Conservation (phyloP, 495 filamentous ascomycete species). For the Neurospora sp. region DNA sequence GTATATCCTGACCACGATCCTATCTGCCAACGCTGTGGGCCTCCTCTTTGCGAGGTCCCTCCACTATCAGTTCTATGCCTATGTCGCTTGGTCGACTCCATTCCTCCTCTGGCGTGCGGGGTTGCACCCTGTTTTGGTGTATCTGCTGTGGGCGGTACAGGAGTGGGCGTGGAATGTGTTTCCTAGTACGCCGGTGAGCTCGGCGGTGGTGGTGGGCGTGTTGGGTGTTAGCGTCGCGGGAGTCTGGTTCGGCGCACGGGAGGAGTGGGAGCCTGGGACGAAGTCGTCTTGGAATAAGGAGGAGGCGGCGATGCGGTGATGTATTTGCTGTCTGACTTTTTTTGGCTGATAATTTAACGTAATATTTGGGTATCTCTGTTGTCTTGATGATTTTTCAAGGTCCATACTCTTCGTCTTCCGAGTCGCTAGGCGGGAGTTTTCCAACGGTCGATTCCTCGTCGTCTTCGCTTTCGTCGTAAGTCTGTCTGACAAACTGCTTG, state of each 20-base stretch:
- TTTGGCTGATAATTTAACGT: background rate
- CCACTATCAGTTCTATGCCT: slow-evolving; percentile 96
- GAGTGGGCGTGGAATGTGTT: slow-evolving; percentile 97
- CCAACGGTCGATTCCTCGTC: slow-evolving; percentile 72
- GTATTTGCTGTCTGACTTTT: background rate
- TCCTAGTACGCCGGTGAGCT: slow-evolving; percentile 79
- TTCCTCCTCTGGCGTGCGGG: slow-evolving; percentile 81
- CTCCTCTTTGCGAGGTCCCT: slow-evolving; percentile 83
- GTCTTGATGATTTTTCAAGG: slow-evolving; percentile 3
- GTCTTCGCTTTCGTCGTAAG: slow-evolving; percentile 44
- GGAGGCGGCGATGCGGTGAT: slow-evolving; percentile 10
- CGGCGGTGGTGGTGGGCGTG: slow-evolving; percentile 60
- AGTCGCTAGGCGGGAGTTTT: slow-evolving; percentile 71
- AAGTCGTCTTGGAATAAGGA: slow-evolving; percentile 11
- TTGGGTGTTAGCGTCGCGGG: slow-evolving; percentile 55
- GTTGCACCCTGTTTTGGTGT: slow-evolving; percentile 61
- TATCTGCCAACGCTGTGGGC: slow-evolving; percentile 73
- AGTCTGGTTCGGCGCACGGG: slow-evolving; percentile 49
- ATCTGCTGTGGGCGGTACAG: slow-evolving; percentile 67
- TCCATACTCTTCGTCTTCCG: slow-evolving; percentile 44
- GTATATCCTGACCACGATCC: slow-evolving; percentile 68
- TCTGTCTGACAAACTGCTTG: slow-evolving; percentile 60
- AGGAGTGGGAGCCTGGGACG: slow-evolving; percentile 23
- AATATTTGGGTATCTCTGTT: background rate
- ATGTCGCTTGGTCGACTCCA: slow-evolving; percentile 83